Evolutionary conservation across 1,284 basidiomycete species (phyloP), one percentile per base, ranked within the genome.

Genomic region (Hemileia vastatrix): DNA sequence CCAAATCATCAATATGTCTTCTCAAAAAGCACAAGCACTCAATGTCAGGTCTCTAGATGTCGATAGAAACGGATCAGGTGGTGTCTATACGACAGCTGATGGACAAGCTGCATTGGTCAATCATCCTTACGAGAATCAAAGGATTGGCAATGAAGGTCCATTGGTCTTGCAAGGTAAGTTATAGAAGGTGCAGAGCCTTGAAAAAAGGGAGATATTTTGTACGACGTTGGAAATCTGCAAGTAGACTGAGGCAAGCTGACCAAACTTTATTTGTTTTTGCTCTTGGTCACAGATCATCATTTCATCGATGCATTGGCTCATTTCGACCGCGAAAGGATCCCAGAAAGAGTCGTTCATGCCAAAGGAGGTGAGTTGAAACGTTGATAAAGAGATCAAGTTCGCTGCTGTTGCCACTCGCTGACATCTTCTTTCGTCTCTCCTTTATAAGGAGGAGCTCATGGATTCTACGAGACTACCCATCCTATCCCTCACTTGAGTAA

Each of bases 261-360:
- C n/a, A n/a, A n/a, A n/a, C n/a, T n/a, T n/a, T n/a, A n/a, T n/a
- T n/a, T n/a, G n/a, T n/a, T n/a, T n/a, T n/a, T n/a, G n/a, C n/a
- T 59, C 15, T 31, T 59, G 36, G 23, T 59, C 3, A 31, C 44
- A 52, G 53, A 65, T 54, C 54, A 57, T 53, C 56, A 67, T 65
- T 63, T 67, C 33, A 85, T 90, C 74, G 88, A 93, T 78, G 80
- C 88, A 62, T 82, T 94, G 68, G 85, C 88, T 45, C 90, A 93
- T 81, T 93, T 94, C 73, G 88, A 89, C 78, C 84, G 89, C 62
- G 91, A 95, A 80, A 86, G 92, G 77, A 93, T 96, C 74, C 92
- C 92, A 19, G 93, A 94, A 82, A 88, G 90, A 77, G 87, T 92
- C 58, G 88, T 60, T 43, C 78, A 79, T 67, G 77, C 78, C 56